A percentile compares a stretch with the other conserved stretches of the same genome.
phyloP scores from a whole-genome alignment of 148 eudicot species.

The Chenopodium album region DNA sequence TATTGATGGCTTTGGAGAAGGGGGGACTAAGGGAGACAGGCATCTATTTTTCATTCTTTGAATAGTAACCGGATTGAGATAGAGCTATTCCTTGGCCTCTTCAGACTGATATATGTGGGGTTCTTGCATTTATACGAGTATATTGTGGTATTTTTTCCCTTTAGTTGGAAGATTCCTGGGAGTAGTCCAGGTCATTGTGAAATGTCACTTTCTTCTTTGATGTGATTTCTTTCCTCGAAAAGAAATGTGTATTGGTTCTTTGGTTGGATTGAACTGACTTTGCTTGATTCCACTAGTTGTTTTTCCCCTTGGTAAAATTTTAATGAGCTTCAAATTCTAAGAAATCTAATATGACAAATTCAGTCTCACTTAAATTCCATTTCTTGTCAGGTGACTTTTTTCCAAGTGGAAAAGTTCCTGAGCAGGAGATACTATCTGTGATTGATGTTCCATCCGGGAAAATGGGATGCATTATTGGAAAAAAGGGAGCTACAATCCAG shows the following conservation, averaged over 20 bases:
- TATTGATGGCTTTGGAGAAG: too few species aligned
- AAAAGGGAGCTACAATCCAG: constrained; percentile 30
- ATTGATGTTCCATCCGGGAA: constrained; percentile 26
- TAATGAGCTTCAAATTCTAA: not conserved
- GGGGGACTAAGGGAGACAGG: too few species aligned
- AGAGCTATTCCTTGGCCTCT: too few species aligned
- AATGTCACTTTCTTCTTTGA: not conserved
- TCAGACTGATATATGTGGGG: too few species aligned
- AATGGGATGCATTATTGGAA: constrained; percentile 37
- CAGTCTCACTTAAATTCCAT: not conserved
- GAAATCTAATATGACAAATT: not conserved
- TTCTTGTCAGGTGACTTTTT: constrained; percentile 17
- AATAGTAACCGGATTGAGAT: too few species aligned
- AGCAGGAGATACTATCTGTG: constrained; percentile 26
- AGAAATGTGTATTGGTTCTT: not conserved
- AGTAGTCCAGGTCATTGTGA: too few species aligned
- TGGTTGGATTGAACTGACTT: not conserved
- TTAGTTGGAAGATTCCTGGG: too few species aligned
- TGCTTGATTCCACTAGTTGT: not conserved
- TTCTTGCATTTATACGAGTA: too few species aligned
- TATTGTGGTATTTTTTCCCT: too few species aligned
- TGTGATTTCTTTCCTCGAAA: not conserved
- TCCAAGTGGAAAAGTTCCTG: constrained; percentile 22
- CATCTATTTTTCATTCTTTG: too few species aligned
- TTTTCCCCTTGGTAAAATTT: not conserved